Conservation (phyloP, 1,139 yeast species). For the Dujonia santamariae region DNA sequence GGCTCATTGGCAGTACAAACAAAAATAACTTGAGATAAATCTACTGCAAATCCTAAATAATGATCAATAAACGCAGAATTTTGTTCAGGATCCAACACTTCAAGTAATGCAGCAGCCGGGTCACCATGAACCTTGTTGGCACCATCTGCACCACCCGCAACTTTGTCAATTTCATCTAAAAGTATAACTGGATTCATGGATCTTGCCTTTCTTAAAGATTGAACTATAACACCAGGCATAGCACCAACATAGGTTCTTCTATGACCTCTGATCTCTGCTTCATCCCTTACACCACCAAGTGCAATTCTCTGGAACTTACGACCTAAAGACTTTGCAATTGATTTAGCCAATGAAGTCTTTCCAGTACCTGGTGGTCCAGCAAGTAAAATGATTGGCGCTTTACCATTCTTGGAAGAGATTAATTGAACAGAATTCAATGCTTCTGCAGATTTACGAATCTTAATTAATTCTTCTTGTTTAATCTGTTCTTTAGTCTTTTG, state of each 20-base stretch:
- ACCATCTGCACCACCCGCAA: conserved; percentile 55
- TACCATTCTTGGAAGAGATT: conserved; percentile 34
- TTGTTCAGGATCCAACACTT: conserved; percentile 91
- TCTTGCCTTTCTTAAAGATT: conserved; percentile 73
- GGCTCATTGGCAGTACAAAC: conserved; percentile 91
- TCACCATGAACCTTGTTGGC: conserved; percentile 68
- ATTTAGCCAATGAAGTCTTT: conserved; percentile 84
- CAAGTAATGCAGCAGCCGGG: conserved; percentile 87
- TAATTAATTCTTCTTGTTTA: conserved; percentile 9
- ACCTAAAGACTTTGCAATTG: conserved; percentile 78
- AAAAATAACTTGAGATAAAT: conserved; percentile 78
- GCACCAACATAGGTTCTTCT: conserved; percentile 93
- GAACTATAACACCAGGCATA: conserved; percentile 84
- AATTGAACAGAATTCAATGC: conserved; percentile 16
- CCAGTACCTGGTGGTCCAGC: conserved; percentile 98
- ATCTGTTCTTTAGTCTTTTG: conserved; percentile 19
- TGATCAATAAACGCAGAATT: conserved; percentile 78
- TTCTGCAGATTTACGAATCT: conserved; percentile 10
- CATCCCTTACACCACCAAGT: conserved; percentile 86
- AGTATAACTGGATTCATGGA: conserved; percentile 87
- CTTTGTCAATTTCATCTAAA: conserved; percentile 86
- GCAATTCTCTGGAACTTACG: conserved; percentile 82
- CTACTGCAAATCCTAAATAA: conserved; percentile 84
- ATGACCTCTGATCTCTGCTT: conserved; percentile 89
- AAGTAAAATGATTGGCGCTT: conserved; percentile 73